Evolutionary conservation across 1,284 basidiomycete species (phyloP).

Genomic region (Apiotrichum domesticum): DNA sequence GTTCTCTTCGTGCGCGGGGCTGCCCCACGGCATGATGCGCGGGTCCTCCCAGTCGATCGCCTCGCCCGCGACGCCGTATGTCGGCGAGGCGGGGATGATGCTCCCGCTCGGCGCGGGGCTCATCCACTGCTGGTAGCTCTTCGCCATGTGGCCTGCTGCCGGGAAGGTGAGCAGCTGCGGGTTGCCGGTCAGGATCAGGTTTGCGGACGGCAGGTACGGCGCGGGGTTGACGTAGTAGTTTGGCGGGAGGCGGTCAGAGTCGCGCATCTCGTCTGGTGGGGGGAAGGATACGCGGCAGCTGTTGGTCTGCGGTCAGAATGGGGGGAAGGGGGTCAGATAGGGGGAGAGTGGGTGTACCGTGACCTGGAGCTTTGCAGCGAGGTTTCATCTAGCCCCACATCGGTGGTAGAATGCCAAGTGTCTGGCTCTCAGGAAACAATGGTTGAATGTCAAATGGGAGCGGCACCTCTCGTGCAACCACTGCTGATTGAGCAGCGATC

Average conservation of each 20-base stretch:
- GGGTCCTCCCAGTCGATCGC: slow-evolving; percentile 36
- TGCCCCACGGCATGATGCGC: slow-evolving; percentile 34
- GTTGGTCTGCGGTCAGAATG: slow-evolving; percentile 8
- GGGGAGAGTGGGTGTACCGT: neutral
- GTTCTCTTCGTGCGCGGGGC: slow-evolving; percentile 33
- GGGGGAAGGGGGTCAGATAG: neutral
- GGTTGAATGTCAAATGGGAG: no score
- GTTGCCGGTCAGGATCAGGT: slow-evolving; percentile 10
- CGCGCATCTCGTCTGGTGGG: slow-evolving; percentile 25
- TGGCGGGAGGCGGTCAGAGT: slow-evolving; percentile 22
- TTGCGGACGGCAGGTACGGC: slow-evolving; percentile 27
- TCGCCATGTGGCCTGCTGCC: slow-evolving; percentile 9
- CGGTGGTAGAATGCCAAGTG: no score
- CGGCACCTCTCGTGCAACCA: no score
- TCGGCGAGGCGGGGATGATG: slow-evolving; percentile 26
- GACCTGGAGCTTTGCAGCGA: no score
- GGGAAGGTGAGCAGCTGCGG: slow-evolving; percentile 1
- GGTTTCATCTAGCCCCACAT: no score
- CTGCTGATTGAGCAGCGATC: no score
- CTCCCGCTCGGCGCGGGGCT: slow-evolving; percentile 23
- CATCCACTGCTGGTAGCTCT: slow-evolving; percentile 29
- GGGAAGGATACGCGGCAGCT: slow-evolving; percentile 35
- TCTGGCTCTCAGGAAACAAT: no score
- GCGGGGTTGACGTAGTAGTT: slow-evolving; percentile 38
- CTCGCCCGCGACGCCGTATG: slow-evolving; percentile 18